A percentile compares a stretch with the other conserved stretches of the same genome.
Conservation (phyloP, 257 asterid species). For the Gentiana straminea region DNA sequence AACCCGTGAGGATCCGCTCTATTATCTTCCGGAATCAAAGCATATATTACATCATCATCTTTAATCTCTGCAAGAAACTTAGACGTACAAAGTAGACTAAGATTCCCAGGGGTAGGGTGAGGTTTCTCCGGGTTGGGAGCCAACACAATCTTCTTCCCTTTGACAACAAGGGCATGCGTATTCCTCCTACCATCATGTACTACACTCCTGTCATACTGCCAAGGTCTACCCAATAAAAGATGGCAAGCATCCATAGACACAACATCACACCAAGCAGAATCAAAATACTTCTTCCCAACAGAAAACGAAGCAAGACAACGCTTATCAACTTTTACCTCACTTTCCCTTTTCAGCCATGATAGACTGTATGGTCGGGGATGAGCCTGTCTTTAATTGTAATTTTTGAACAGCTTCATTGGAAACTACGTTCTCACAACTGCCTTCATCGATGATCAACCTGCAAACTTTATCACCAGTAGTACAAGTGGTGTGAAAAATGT, state of each 20-base stretch:
- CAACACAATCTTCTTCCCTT: background rate
- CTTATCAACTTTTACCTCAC: background rate
- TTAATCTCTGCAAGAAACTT: too few species aligned
- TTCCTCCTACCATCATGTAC: background rate
- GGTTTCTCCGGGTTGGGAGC: too few species aligned
- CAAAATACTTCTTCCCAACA: background rate
- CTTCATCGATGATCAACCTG: too few species aligned
- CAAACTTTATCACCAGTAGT: too few species aligned
- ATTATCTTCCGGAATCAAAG: too few species aligned
- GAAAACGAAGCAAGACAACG: background rate
- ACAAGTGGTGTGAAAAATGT: background rate
- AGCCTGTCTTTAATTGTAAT: background rate
- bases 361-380: background rate
- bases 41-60: background rate
- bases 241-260: background rate
- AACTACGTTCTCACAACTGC: background rate
- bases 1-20: too few species aligned
- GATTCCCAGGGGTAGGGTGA: too few species aligned
- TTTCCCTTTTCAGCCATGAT: background rate
- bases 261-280: background rate
- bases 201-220: background rate
- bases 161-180: background rate
- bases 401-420: background rate
- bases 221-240: background rate
- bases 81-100: too few species aligned